Evolutionary conservation across 257 asterid species (phyloP).

Genomic region (Solanum chiquidenum): DNA sequence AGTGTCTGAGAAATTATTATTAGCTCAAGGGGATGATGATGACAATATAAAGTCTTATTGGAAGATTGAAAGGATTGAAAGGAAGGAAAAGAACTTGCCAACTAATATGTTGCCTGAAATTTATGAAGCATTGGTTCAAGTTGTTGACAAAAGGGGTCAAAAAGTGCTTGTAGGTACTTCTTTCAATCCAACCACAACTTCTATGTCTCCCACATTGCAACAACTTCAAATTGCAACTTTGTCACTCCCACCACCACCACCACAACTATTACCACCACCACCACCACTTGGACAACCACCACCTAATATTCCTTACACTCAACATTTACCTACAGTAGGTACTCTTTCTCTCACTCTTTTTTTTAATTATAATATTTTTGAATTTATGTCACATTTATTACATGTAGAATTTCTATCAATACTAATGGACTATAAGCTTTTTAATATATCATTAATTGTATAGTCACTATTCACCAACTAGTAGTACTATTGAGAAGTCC

Average conservation of each 20-base stretch:
- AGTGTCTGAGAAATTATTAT: background rate
- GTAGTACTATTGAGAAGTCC: background rate
- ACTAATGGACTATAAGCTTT: background rate
- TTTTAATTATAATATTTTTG: background rate
- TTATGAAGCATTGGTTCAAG: conserved; percentile 62
- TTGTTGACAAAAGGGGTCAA: conserved; percentile 43
- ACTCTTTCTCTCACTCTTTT: conserved; percentile 13
- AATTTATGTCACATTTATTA: background rate
- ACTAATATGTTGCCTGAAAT: conserved; percentile 72
- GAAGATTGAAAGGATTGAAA: conserved; percentile 66
- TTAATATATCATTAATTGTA: background rate
- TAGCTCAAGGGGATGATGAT: background rate
- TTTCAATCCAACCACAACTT: background rate
- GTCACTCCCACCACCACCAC: conserved; percentile 19
- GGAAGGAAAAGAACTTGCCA: conserved; percentile 68
- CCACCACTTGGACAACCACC: background rate
- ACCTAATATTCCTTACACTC: conserved; percentile 1
- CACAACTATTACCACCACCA: conserved; percentile 5
- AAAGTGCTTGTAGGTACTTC: conserved; percentile 1
- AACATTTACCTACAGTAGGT: conserved; percentile 59
- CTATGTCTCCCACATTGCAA: conserved; percentile 23
- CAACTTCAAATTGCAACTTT: conserved; percentile 18
- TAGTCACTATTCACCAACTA: background rate
- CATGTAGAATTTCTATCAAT: background rate
- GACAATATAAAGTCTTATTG: conserved; percentile 38